phyloP scores from a whole-genome alignment of 352 stramenopile species.

The Pythium phragmiticola region DNA sequence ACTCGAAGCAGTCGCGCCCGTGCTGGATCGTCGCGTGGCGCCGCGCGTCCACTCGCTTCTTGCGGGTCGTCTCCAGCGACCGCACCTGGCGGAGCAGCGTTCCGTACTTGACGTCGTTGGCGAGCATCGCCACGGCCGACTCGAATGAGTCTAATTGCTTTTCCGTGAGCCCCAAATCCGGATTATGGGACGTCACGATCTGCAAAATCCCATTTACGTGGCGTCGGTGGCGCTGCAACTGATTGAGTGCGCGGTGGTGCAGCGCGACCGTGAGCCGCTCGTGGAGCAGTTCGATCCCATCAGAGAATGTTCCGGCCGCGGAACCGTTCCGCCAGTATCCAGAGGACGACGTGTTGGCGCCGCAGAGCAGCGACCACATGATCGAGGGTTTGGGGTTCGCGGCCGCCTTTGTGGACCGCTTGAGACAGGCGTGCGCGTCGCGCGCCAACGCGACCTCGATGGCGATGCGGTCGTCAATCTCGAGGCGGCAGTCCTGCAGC shows the following conservation, averaged over 20 bases:
- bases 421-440: slow-evolving; percentile 32
- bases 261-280: slow-evolving; percentile 53
- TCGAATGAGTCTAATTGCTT: slow-evolving; percentile 84
- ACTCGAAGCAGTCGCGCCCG: slow-evolving; percentile 63
- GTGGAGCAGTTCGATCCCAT: slow-evolving; percentile 57
- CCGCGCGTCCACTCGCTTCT: slow-evolving; percentile 48
- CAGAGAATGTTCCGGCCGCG: slow-evolving; percentile 11
- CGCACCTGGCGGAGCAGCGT: slow-evolving; percentile 62
- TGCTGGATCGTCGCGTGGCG: slow-evolving; percentile 60
- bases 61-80: slow-evolving; percentile 38
- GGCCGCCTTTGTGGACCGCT: slow-evolving; percentile 28
- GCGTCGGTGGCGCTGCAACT: slow-evolving; percentile 74
- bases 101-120: slow-evolving; percentile 75
- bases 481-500: slow-evolving; percentile 48
- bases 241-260: slow-evolving; percentile 73
- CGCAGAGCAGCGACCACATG: slow-evolving; percentile 72
- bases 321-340: background rate
- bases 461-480: slow-evolving; percentile 57
- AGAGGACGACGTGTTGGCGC: slow-evolving; percentile 32
- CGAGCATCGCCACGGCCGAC: slow-evolving; percentile 60
- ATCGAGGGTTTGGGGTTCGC: slow-evolving; percentile 30
- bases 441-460: slow-evolving; percentile 42
- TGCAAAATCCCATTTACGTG: slow-evolving; percentile 77
- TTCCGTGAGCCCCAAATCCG: slow-evolving; percentile 75
- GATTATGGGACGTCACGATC: slow-evolving; percentile 79